Conservation (phyloP, 176 grass and related monocot species). For the Tillandsia leiboldiana region DNA sequence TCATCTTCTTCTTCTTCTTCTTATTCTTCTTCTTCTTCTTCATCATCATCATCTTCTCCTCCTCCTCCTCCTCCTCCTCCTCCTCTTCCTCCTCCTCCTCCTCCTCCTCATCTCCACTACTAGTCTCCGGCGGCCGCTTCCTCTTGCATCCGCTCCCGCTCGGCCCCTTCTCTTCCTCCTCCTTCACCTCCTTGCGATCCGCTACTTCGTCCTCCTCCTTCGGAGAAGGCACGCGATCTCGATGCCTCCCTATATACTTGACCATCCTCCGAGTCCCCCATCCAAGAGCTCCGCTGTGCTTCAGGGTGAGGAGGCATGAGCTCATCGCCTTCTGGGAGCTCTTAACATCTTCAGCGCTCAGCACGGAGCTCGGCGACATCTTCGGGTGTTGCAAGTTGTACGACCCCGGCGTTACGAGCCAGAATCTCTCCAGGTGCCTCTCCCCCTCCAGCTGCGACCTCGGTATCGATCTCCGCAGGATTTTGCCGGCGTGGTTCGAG, state of each 20-base stretch:
- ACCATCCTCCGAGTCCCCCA: slow-evolving; percentile 54
- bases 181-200: slow-evolving; percentile 3
- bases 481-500: slow-evolving; percentile 43
- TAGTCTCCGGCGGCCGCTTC: slow-evolving; percentile 28
- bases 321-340: neutral
- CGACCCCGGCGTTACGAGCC: slow-evolving; percentile 29
- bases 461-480: slow-evolving; percentile 26
- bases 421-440: slow-evolving; percentile 52
- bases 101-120: neutral
- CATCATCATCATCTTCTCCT: slow-evolving; percentile 6
- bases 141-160: slow-evolving; percentile 14
- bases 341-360: neutral
- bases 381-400: slow-evolving; percentile 14
- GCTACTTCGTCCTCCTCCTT: slow-evolving; percentile 11
- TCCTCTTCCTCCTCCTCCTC: slow-evolving; percentile 18
- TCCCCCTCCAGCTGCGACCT: slow-evolving; percentile 20
- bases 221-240: neutral
- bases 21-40: slow-evolving; percentile 2
- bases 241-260: slow-evolving; percentile 31
- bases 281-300: slow-evolving; percentile 16
- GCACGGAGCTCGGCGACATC: neutral
- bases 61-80: slow-evolving; percentile 31
- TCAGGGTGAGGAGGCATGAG: slow-evolving; percentile 39
- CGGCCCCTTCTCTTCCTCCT: neutral
- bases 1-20: slow-evolving; percentile 24